A percentile compares a stretch with the other conserved stretches of the same genome.
Conservation (phyloP, 2,329 filamentous ascomycete species). For the Diplodia sapinea region DNA sequence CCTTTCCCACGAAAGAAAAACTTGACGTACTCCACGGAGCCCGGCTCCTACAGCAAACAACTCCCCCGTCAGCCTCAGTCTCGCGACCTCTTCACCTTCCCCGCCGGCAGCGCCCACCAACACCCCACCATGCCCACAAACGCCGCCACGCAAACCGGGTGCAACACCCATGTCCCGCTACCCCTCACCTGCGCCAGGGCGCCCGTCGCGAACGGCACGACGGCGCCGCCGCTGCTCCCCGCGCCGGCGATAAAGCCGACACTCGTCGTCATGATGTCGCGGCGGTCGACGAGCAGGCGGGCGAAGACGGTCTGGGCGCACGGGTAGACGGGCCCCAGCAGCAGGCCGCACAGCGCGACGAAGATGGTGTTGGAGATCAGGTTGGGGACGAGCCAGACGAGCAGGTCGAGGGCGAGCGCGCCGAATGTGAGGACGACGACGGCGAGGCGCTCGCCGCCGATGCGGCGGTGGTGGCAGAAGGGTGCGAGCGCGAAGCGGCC, state of each 20-base stretch:
- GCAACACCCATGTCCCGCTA: slow-evolving; percentile 66
- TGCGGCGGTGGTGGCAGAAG: slow-evolving; percentile 60
- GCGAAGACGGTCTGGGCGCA: slow-evolving; percentile 71
- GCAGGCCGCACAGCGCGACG: slow-evolving; percentile 67
- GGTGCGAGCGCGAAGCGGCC: slow-evolving; percentile 75
- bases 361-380: slow-evolving; percentile 61
- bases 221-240: slow-evolving; percentile 70
- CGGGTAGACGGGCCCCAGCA: slow-evolving; percentile 81
- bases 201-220: slow-evolving; percentile 70
- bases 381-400: slow-evolving; percentile 80
- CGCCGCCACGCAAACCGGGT: slow-evolving; percentile 69
- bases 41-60: no score
- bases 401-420: slow-evolving; percentile 71
- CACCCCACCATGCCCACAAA: slow-evolving; percentile 69
- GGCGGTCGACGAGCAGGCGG: slow-evolving; percentile 58
- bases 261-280: slow-evolving; percentile 65
- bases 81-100: slow-evolving; percentile 60
- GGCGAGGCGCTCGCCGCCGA: slow-evolving; percentile 72
- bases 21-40: no score
- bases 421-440: slow-evolving; percentile 68
- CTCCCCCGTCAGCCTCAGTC: slow-evolving; percentile 51
- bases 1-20: no score
- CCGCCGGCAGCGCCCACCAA: slow-evolving; percentile 65
- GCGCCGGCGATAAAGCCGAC: slow-evolving; percentile 73
- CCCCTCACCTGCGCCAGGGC: slow-evolving; percentile 66